Evolutionary conservation across 2,329 filamentous ascomycete genomes (phyloP).

Genomic region (Xylaria sp.): DNA sequence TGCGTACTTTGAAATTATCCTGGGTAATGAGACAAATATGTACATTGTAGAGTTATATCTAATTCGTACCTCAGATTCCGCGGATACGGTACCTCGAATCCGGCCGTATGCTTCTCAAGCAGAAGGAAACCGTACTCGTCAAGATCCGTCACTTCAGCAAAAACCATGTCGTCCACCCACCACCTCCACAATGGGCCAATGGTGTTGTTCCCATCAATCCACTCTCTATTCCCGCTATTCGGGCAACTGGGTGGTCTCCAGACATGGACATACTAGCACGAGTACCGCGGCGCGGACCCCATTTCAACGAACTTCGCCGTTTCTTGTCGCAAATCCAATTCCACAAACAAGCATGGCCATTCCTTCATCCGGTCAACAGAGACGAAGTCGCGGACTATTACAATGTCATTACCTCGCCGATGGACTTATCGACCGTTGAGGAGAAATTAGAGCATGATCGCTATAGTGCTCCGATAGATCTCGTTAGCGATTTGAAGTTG

Average conservation of each 20-base stretch:
- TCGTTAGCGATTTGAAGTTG: background rate
- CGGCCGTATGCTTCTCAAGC: background rate
- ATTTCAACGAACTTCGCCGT: background rate
- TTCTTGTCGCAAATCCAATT: background rate
- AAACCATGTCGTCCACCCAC: background rate
- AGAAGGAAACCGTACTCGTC: background rate
- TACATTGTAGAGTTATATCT: no score
- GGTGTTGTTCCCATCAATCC: background rate
- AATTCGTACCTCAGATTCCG: no score
- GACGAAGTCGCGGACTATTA: background rate
- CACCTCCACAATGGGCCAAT: background rate
- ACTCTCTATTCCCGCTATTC: background rate
- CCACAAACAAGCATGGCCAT: conserved; percentile 3
- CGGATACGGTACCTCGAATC: background rate
- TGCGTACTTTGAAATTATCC: no score
- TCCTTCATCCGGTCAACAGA: background rate
- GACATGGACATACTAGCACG: background rate
- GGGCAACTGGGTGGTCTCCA: background rate
- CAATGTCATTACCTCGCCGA: background rate
- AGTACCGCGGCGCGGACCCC: background rate
- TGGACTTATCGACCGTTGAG: background rate
- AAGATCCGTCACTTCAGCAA: background rate
- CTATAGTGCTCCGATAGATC: background rate
- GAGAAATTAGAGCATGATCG: background rate
- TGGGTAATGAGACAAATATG: no score